Evolutionary conservation across 169 alveolate genomes (phyloP), one percentile per base, ranked within the genome.

Genomic region (Sarcocystis neurona): DNA sequence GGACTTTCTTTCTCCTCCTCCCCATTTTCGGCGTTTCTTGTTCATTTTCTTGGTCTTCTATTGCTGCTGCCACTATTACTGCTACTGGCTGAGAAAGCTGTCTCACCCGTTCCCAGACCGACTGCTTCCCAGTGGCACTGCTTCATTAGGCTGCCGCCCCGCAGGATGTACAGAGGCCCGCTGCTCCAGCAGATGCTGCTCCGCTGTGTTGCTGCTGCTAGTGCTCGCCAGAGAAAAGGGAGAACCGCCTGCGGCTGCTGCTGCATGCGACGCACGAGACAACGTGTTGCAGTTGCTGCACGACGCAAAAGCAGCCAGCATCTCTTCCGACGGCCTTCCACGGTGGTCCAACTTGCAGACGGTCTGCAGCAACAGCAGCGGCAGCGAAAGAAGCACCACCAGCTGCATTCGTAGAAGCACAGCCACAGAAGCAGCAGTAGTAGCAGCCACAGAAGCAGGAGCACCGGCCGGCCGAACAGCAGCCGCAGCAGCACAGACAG

Each of bases 201-300:
- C 75, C 75, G 39, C 39, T 5, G 41, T 18, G 15, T 30, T n/a
- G 6, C 53, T 72, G 58, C 32, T 0, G 58, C 53, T 37, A 27
- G 34, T 3, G 58, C 32, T 34, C 34, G 39, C 58, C 23, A 34
- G 50, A 30, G n/a, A 2, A 6, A 37, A 30, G n/a, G 15, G 37
- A 27, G n/a, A n/a, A n/a, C n/a, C n/a, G 30, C 5, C 37, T 63
- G 30, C 39, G 47, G 34, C 37, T 72, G 10, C 56, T 1, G 37
- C 53, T 47, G 41, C 47, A 34, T 39, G 82, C 47, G 58, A 39
- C 56, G 82, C 39, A 37, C 82, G 82, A 1, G 82, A 85, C 63
- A 85, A 47, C 75, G 46, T 75, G 85, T 85, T 85, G 85, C 90
- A 85, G 85, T 79, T 78, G 6, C 85, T 78, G 56, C 90, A 85